Evolutionary conservation across 495 filamentous ascomycete genomes (phyloP).

Genomic region (Talaromyces proteolyticus): DNA sequence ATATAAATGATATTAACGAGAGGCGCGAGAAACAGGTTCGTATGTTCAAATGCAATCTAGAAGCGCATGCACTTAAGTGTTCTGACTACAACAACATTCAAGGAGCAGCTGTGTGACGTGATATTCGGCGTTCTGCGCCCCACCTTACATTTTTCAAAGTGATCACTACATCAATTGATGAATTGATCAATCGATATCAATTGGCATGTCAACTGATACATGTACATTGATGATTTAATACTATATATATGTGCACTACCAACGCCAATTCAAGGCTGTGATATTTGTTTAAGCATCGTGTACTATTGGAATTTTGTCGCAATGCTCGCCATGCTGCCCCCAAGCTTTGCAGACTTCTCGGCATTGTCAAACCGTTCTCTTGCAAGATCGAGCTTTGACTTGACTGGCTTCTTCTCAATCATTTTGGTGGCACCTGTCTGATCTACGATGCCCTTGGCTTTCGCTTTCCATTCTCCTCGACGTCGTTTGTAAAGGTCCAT

Average conservation of each 20-base stretch:
- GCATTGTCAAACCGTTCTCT: slow-evolving; percentile 31
- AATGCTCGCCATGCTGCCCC: neutral
- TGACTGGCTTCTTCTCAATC: slow-evolving; percentile 24
- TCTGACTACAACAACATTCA: no score
- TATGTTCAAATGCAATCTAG: no score
- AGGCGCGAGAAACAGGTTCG: no score
- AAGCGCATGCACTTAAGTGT: no score
- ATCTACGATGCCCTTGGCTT: slow-evolving; percentile 49
- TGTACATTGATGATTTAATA: slow-evolving; percentile 20
- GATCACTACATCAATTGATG: no score
- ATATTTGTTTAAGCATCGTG: no score
- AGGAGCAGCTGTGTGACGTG: no score
- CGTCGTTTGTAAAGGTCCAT: slow-evolving; percentile 78
- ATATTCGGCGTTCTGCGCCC: no score
- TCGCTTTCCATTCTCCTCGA: slow-evolving; percentile 62
- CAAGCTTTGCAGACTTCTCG: slow-evolving; percentile 4
- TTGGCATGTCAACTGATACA: slow-evolving; percentile 44
- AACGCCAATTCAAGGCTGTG: no score
- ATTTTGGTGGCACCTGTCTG: slow-evolving; percentile 13
- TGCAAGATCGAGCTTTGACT: slow-evolving; percentile 43
- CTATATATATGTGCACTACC: no score
- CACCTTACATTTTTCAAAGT: no score
- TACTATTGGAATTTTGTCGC: neutral
- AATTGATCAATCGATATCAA: slow-evolving; percentile 27
- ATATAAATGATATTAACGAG: no score